Conservation (phyloP, 1,139 yeast genomes). For the Scheffersomyces segobiensis region DNA sequence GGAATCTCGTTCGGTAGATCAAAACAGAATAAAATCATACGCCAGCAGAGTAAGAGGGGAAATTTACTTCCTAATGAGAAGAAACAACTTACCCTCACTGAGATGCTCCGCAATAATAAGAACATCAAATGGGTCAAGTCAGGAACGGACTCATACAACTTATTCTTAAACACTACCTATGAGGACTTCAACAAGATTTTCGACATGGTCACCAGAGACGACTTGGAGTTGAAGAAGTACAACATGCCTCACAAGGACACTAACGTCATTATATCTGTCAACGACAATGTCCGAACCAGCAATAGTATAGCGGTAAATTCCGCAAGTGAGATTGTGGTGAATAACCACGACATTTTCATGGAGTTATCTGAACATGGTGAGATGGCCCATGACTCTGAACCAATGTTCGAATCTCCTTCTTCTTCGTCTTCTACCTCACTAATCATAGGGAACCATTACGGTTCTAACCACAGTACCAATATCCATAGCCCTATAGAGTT, state of each 20-base stretch:
- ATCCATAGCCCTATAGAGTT: background rate
- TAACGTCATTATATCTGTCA: background rate
- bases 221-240: background rate
- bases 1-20: constrained; percentile 41
- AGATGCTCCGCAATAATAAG: constrained; percentile 7
- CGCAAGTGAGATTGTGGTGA: background rate
- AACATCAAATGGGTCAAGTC: constrained; percentile 10
- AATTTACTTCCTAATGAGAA: constrained; percentile 3
- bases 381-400: background rate
- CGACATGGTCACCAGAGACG: constrained; percentile 4
- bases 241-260: background rate
- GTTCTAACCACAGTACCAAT: background rate
- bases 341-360: background rate
- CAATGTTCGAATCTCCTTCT: background rate
- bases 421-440: background rate
- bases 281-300: background rate
- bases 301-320: background rate
- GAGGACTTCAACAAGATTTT: constrained; percentile 18
- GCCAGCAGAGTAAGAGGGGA: constrained; percentile 11
- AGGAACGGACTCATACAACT: constrained; percentile 6
- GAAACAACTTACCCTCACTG: constrained; percentile 11
- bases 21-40: constrained; percentile 13
- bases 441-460: background rate
- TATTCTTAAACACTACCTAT: constrained; percentile 24
- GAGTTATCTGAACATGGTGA: background rate